Evolutionary conservation across 495 filamentous ascomycete species (phyloP), one percentile per base, ranked within the genome.

Genomic region (Tuber indicum): DNA sequence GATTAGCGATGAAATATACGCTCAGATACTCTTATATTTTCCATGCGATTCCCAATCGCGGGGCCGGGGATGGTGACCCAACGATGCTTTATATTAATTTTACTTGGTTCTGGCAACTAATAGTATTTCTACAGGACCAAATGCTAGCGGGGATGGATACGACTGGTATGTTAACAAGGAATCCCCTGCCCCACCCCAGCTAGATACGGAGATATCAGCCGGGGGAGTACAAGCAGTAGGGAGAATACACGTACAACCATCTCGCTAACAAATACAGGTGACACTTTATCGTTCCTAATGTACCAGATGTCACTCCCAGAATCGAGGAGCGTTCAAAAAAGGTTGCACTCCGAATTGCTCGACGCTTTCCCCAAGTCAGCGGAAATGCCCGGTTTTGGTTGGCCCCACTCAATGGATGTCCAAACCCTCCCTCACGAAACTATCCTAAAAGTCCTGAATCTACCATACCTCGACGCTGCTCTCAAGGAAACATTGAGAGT

Each of bases 251-350:
- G 32, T 32, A 19, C 52, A 41, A 6, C n/a, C 26, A 39, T 43
- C n/a, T 44, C 69, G 23, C 75, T 77, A 14, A 72, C 66, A 39
- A 6, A 62, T 45, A 46, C 45, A 72, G 46, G 72, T n/a, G 72
- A 79, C 49, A 75, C 77, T 6, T 71, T 75, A 21, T 72, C 73
- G 43, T 70, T 76, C 45, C n/a, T 75, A 23, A 73, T 79, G 71
- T 71, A 76, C 41, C 49, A 76, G 21, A 36, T 75, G 14, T 79
- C 70, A 12, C 42, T 62, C 39, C n/a, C 46, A 41, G 14, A 19
- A 75, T 71, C 39, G 12, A n/a, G 26, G 44, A 39, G n/a, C 17
- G 46, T 71, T 21, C 71, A 76, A 69, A 39, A 45, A 21, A 66
- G 62, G 70, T 17, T 74, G 4, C 45, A 47, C 26, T 44, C 52